Evolutionary conservation across 2,329 filamentous ascomycete species (phyloP).

Genomic region (Metarhizium robertsii): DNA sequence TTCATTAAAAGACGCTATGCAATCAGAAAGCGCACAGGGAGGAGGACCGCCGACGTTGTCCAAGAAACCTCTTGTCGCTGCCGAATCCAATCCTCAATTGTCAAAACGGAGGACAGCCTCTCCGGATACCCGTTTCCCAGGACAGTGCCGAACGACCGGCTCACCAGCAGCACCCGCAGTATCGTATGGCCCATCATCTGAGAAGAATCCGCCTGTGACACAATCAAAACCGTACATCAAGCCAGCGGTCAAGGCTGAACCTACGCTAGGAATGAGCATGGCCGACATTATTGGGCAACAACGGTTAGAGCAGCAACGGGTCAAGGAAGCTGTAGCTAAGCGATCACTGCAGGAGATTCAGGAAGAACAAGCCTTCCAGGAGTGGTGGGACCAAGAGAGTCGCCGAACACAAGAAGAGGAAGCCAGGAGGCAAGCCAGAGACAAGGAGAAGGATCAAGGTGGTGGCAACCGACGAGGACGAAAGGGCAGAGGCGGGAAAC

Average conservation of each 20-base stretch:
- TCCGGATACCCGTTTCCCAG: constrained; percentile 53
- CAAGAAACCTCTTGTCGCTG: constrained; percentile 33
- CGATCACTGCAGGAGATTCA: constrained; percentile 90
- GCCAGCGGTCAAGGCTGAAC: constrained; percentile 50
- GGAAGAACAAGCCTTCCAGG: constrained; percentile 90
- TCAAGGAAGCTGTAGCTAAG: constrained; percentile 78
- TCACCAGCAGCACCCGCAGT: constrained; percentile 19
- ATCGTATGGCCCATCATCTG: constrained; percentile 16
- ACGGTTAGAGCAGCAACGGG: constrained; percentile 69
- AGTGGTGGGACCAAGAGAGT: constrained; percentile 91
- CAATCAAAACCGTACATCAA: constrained; percentile 54
- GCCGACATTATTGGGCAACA: constrained; percentile 85
- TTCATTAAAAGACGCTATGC: constrained; percentile 39
- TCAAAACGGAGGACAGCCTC: constrained; percentile 43
- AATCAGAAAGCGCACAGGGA: constrained; percentile 17
- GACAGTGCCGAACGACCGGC: constrained; percentile 37
- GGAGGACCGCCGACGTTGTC: constrained; percentile 17
- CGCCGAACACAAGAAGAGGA: constrained; percentile 58
- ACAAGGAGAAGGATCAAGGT: constrained; percentile 26
- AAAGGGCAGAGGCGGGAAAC: constrained; percentile 19
- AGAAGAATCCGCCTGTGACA: constrained; percentile 37
- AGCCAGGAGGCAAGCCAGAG: constrained; percentile 29
- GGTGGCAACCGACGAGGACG: constrained; percentile 19
- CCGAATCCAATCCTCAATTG: constrained; percentile 29
- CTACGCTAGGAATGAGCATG: constrained; percentile 62